A percentile compares a stretch with the other conserved stretches of the same genome.
These are phyloP conservation scores for Phytopythium sindhum DNA, from an alignment of 352 stramenopile species.

Conservation along the genomic window DNA sequence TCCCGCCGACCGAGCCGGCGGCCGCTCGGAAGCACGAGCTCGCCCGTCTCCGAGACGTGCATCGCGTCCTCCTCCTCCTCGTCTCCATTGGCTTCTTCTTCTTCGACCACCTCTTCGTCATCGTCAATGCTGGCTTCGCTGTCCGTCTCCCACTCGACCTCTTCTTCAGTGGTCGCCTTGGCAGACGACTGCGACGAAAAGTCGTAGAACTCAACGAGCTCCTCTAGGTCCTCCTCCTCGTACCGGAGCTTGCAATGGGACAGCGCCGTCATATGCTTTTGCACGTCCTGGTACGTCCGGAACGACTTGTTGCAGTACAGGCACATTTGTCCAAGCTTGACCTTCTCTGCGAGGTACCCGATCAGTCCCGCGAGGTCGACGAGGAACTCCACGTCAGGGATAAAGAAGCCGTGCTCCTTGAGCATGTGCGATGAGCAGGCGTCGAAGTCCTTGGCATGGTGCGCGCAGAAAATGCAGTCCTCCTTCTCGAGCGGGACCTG, in stretches of 20 bases:
- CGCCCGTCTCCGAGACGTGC: conserved; percentile 84
- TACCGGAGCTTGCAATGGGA: conserved; percentile 92
- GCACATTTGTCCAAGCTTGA: conserved; percentile 94
- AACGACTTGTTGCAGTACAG: conserved; percentile 96
- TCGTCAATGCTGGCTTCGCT: conserved; percentile 74
- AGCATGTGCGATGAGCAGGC: conserved; percentile 89
- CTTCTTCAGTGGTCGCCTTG: conserved; percentile 33
- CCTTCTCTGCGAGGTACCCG: conserved; percentile 94
- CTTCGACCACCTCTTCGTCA: conserved; percentile 71
- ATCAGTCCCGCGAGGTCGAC: conserved; percentile 89
- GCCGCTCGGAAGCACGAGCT: conserved; percentile 85
- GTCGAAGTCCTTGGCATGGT: conserved; percentile 61
- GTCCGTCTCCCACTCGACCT: conserved; percentile 76
- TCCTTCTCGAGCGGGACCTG: conserved; percentile 64
- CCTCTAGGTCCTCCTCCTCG: conserved; percentile 88
- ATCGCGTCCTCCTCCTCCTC: conserved; percentile 54
- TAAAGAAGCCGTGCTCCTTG: conserved; percentile 93
- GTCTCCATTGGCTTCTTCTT: conserved; percentile 40
- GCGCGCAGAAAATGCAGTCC: conserved; percentile 83
- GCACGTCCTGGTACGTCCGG: conserved; percentile 80
- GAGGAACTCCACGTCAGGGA: conserved; percentile 93
- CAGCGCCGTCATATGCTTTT: conserved; percentile 94
- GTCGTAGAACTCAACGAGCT: conserved; percentile 90
- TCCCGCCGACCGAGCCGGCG: conserved; percentile 85
- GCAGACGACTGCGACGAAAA: conserved; percentile 69